These are phyloP conservation scores for Artemisia annua DNA, from an alignment of 129 eudicot species.

Conservation along the genomic window DNA sequence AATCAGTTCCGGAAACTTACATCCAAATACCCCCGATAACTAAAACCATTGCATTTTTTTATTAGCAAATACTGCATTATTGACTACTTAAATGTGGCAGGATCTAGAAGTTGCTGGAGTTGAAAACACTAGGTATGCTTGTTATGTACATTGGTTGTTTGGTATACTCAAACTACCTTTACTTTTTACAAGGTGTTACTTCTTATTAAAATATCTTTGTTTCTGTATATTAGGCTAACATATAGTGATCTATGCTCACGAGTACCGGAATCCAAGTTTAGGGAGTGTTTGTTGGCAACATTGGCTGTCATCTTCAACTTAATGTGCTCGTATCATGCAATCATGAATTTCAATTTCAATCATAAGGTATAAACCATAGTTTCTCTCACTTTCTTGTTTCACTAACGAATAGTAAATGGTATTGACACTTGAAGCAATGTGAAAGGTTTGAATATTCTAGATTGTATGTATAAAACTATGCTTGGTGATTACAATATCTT, in stretches of 20 bases:
- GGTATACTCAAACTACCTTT: constrained; percentile 4
- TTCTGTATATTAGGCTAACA: constrained; percentile 62
- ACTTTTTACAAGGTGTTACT: neutral
- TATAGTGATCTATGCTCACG: constrained; percentile 88
- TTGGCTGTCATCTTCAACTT: constrained; percentile 74
- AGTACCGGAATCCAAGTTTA: constrained; percentile 88
- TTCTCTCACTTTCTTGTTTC: constrained; percentile 19
- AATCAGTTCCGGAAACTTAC: neutral
- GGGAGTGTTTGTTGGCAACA: constrained; percentile 82
- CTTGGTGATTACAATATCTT: constrained; percentile 10
- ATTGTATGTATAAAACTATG: neutral
- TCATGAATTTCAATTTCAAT: constrained; percentile 69
- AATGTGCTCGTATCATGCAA: constrained; percentile 83
- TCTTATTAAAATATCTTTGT: constrained; percentile 17
- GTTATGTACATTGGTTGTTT: constrained; percentile 13
- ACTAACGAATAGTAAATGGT: neutral
- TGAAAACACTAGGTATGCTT: constrained; percentile 55
- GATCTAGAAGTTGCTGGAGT: constrained; percentile 47
- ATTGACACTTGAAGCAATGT: too few species aligned
- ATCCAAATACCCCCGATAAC: neutral
- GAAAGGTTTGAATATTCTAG: too few species aligned
- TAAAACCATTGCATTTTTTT: constrained; percentile 19
- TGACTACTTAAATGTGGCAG: constrained; percentile 54
- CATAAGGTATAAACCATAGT: constrained; percentile 49
- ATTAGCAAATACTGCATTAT: constrained; percentile 14